Percentiles rank a stretch among this genome's conserved stretches.
Evolutionary conservation across 164 flowering plant species (phyloP).

Genomic region (Umbilicus rupestris): DNA sequence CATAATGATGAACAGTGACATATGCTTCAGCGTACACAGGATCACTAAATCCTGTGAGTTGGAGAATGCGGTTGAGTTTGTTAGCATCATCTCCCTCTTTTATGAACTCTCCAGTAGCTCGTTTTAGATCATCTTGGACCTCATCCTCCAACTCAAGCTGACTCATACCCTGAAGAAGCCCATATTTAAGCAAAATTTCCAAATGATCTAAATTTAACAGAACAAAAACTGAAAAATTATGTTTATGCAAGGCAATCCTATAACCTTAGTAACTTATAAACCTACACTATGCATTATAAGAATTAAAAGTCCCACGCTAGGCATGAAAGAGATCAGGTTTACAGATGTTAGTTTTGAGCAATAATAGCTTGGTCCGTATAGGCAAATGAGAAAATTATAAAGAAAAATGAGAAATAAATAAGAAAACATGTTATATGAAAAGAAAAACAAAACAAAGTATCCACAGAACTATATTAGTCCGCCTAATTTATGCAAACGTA

Average conservation of each 20-base stretch:
- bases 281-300: too few relatives aligned
- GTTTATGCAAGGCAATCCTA: too few relatives aligned
- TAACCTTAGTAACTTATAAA: too few relatives aligned
- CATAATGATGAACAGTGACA: conserved; percentile 97
- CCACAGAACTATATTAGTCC: background rate
- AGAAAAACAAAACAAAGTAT: background rate
- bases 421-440: background rate
- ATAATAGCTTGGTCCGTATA: too few relatives aligned
- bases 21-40: conserved; percentile 99
- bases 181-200: background rate
- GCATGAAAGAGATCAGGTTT: too few relatives aligned
- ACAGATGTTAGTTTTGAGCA: too few relatives aligned
- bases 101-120: conserved; percentile 92
- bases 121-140: conserved; percentile 95
- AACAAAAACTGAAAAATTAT: too few relatives aligned
- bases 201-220: background rate
- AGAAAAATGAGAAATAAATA: too few relatives aligned
- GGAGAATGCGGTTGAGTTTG: conserved; percentile 86
- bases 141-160: conserved; percentile 97
- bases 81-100: conserved; percentile 85
- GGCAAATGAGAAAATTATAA: too few relatives aligned
- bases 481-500: background rate
- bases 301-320: too few relatives aligned
- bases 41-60: conserved; percentile 95
- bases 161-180: conserved; percentile 75